Percentiles rank a stretch among this genome's conserved stretches.
Evolutionary conservation across 2,329 filamentous ascomycete species (phyloP).

Genomic region (Simplicillium aogashimaense): DNA sequence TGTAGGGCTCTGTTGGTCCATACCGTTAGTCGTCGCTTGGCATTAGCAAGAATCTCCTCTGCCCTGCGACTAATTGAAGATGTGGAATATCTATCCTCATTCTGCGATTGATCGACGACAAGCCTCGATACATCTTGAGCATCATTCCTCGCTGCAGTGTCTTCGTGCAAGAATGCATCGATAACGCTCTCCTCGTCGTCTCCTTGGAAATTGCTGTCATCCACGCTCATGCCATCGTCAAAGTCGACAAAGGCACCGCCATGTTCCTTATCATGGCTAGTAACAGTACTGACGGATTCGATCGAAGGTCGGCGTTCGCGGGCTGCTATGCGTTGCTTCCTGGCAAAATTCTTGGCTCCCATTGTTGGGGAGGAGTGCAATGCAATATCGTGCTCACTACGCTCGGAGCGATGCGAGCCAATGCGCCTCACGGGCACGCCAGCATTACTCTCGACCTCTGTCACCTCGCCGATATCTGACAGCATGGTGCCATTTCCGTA

Average conservation of each 20-base stretch:
- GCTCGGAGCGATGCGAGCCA: conserved; percentile 21
- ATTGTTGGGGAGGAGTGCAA: conserved; percentile 35
- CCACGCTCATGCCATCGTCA: conserved; percentile 51
- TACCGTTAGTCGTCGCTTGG: conserved; percentile 81
- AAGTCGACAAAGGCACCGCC: conserved; percentile 43
- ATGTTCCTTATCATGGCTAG: conserved; percentile 35
- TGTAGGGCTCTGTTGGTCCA: conserved; percentile 20
- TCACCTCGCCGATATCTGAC: conserved; percentile 53
- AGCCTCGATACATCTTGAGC: too few relatives aligned
- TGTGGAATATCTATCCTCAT: conserved; percentile 57
- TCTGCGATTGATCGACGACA: conserved; percentile 6
- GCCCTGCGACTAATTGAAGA: conserved; percentile 71
- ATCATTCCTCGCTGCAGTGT: background rate
- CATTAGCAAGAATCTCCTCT: conserved; percentile 85
- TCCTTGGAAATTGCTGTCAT: conserved; percentile 56
- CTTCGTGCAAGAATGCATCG: conserved; percentile 39
- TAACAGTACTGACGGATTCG: conserved; percentile 53
- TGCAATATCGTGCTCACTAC: conserved; percentile 22
- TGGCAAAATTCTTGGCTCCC: conserved; percentile 28
- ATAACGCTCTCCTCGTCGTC: conserved; percentile 59
- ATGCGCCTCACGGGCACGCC: conserved; percentile 30
- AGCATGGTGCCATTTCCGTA: conserved; percentile 62
- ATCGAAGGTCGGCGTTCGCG: conserved; percentile 44
- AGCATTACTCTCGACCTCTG: conserved; percentile 40
- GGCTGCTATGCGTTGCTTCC: conserved; percentile 31